Percentiles rank a stretch among this genome's conserved stretches.
phyloP scores from a whole-genome alignment of 129 eudicot genomes.

The Chrysanthemum seticuspe region DNA sequence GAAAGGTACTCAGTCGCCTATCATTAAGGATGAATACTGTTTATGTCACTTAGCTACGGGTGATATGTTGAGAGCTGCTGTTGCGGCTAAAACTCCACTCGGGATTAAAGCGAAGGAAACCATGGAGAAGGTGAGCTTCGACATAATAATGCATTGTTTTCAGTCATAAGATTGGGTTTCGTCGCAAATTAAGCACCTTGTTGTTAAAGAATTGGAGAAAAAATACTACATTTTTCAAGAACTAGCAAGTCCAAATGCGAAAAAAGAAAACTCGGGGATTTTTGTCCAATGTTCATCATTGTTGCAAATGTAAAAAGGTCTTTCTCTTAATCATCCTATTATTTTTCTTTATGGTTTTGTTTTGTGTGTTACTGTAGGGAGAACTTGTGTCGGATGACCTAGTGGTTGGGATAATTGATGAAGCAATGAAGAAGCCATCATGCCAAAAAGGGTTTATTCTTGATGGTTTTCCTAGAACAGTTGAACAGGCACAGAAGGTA shows the following conservation, averaged over 20 bases:
- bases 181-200: neutral
- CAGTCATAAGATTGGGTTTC: neutral
- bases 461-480: conserved; percentile 86
- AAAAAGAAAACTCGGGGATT: neutral
- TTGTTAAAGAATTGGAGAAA: neutral
- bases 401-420: conserved; percentile 84
- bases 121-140: conserved; percentile 66
- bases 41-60: conserved; percentile 89
- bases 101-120: conserved; percentile 84
- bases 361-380: conserved; percentile 44
- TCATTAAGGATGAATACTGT: conserved; percentile 85
- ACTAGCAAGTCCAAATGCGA: too few species aligned
- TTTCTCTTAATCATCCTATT: neutral
- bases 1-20: conserved; percentile 88
- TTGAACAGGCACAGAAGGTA: conserved; percentile 76
- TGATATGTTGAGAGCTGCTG: conserved; percentile 91
- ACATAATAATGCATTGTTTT: neutral
- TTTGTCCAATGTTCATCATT: neutral
- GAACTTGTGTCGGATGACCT: conserved; percentile 84
- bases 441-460: conserved; percentile 84
- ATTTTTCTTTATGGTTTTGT: conserved; percentile 6
- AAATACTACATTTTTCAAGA: too few species aligned
- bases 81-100: conserved; percentile 82
- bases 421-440: conserved; percentile 83
- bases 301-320: neutral